These are phyloP conservation scores for Capsella rubella DNA, from an alignment of 441 rosid genomes.

Conservation along the genomic window DNA sequence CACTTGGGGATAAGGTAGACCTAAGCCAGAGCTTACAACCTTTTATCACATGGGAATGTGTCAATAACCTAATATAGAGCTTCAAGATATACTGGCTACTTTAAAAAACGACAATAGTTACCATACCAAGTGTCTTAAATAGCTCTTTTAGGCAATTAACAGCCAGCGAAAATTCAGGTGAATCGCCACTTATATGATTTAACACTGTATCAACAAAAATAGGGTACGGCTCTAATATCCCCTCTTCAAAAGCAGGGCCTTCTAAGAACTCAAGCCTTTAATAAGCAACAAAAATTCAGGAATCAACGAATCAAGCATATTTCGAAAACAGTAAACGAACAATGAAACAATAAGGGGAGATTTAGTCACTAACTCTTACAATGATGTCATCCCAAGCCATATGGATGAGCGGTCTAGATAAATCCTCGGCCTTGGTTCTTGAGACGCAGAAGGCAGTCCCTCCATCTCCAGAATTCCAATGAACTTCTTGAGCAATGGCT, in stretches of 20 bases:
- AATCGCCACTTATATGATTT: slow-evolving; percentile 91
- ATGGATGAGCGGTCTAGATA: slow-evolving; percentile 77
- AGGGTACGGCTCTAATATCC: slow-evolving; percentile 94
- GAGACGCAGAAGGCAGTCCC: slow-evolving; percentile 65
- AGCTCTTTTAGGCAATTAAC: slow-evolving; percentile 91
- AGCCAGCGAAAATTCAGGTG: slow-evolving; percentile 91
- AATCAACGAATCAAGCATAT: slow-evolving; percentile 45
- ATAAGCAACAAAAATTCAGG: slow-evolving; percentile 38
- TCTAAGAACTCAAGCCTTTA: slow-evolving; percentile 97
- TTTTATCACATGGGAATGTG: slow-evolving; percentile 45
- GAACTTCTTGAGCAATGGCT: slow-evolving; percentile 86
- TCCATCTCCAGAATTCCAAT: slow-evolving; percentile 88
- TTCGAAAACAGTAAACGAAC: slow-evolving; percentile 17
- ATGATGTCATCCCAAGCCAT: slow-evolving; percentile 97
- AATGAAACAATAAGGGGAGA: slow-evolving; percentile 33
- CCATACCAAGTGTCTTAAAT: slow-evolving; percentile 92
- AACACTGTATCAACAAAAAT: slow-evolving; percentile 94
- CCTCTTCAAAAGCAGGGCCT: slow-evolving; percentile 98
- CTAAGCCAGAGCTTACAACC: slow-evolving; percentile 99
- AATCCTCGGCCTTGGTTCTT: slow-evolving; percentile 75
- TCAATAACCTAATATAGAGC: slow-evolving; percentile 22
- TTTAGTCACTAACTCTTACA: slow-evolving; percentile 67
- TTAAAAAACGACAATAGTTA: slow-evolving; percentile 33
- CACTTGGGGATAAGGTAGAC: slow-evolving; percentile 95
- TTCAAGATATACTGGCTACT: slow-evolving; percentile 21